These are phyloP conservation scores for Naegleria gruberi DNA, from an alignment of 208 protist genomes.

Conservation along the genomic window DNA sequence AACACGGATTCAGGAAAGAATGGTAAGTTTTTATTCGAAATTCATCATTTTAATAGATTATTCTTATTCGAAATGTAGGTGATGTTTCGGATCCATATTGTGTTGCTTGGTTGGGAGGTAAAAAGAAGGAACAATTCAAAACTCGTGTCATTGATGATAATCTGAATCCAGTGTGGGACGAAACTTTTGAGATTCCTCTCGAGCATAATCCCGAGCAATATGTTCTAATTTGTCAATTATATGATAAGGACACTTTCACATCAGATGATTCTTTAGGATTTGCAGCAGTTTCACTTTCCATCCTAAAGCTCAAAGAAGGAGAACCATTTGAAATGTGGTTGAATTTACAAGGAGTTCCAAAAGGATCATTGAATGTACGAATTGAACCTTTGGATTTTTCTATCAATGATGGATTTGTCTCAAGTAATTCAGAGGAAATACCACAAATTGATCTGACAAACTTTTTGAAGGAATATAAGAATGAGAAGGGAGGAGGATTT, in stretches of 20 bases:
- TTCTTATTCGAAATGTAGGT: background rate
- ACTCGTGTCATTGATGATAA: background rate
- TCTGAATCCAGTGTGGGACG: background rate
- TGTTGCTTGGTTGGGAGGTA: background rate
- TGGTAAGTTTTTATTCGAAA: background rate
- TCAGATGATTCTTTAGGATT: background rate
- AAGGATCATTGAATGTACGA: background rate
- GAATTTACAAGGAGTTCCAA: background rate
- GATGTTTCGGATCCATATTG: background rate
- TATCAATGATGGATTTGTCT: background rate
- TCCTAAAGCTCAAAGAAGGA: background rate
- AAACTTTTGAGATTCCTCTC: background rate
- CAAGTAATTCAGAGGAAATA: background rate
- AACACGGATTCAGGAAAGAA: background rate
- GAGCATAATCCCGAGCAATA: background rate
- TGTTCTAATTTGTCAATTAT: background rate
- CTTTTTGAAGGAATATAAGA: constrained; percentile 1
- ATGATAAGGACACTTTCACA: background rate
- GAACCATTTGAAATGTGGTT: background rate
- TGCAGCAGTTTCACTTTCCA: background rate
- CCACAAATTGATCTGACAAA: background rate
- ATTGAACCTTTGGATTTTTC: background rate
- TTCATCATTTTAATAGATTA: background rate
- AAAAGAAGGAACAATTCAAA: background rate
- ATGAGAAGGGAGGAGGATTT: background rate